Evolutionary conservation across 176 grass and related monocot genomes (phyloP).

Genomic region (Rhynchospora tenuis): DNA sequence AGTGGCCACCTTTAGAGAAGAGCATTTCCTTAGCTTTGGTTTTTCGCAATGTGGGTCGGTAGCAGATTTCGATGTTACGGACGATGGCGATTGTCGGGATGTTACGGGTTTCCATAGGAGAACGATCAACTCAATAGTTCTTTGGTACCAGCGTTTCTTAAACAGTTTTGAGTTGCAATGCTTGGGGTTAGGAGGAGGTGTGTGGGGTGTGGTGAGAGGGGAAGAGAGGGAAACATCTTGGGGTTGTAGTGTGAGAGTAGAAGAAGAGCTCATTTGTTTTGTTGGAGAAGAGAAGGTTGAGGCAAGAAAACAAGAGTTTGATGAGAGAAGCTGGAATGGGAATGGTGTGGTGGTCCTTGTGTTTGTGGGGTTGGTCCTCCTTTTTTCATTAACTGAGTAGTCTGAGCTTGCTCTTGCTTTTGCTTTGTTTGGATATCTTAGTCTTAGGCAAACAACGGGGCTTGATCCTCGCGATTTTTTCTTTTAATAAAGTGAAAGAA

Average conservation of each 20-base stretch:
- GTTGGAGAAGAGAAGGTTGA: not conserved
- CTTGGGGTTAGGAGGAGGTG: conserved; percentile 12
- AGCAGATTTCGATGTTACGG: not conserved
- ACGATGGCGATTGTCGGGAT: not conserved
- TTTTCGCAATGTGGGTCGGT: conserved; percentile 4
- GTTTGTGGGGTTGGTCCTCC: not conserved
- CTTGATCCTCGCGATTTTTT: not conserved
- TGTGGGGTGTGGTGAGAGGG: conserved; percentile 3
- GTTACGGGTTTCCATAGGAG: conserved; percentile 15
- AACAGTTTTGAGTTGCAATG: not conserved
- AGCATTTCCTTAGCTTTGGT: conserved; percentile 62
- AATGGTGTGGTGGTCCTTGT: not conserved
- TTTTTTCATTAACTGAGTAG: not conserved
- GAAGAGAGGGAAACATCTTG: not conserved
- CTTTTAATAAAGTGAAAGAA: not conserved
- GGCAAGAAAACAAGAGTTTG: not conserved
- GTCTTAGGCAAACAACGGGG: conserved; percentile 6
- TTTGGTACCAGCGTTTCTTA: conserved; percentile 24
- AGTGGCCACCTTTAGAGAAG: conserved; percentile 84
- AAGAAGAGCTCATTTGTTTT: not conserved
- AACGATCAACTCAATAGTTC: conserved; percentile 16
- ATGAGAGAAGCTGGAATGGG: not conserved
- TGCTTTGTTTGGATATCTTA: conserved; percentile 13
- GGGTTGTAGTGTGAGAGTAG: too few relatives aligned
- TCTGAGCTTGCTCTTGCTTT: not conserved